These are phyloP conservation scores for Zarea fungicola DNA, from an alignment of 2,329 filamentous ascomycete genomes.

Conservation along the genomic window DNA sequence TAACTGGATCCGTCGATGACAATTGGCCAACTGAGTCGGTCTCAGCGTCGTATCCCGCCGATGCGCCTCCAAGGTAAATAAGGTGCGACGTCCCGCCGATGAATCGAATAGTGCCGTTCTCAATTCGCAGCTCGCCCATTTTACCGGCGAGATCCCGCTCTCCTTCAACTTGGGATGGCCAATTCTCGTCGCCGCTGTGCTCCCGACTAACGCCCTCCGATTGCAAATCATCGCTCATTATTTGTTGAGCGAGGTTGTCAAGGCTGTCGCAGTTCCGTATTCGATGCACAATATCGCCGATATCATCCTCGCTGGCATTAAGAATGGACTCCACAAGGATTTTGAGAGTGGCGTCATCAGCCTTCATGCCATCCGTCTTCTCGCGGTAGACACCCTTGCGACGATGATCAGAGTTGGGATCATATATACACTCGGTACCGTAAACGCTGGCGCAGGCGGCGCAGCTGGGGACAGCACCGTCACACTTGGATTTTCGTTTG, in stretches of 20 bases:
- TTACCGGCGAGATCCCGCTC: conserved; percentile 84
- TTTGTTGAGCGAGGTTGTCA: conserved; percentile 49
- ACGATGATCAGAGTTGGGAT: conserved; percentile 91
- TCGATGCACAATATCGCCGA: conserved; percentile 71
- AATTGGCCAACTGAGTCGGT: conserved; percentile 41
- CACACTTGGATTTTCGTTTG: conserved; percentile 80
- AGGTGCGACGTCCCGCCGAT: conserved; percentile 93
- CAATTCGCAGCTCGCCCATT: conserved; percentile 85
- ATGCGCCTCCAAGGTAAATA: conserved; percentile 64
- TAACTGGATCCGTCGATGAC: conserved; percentile 62
- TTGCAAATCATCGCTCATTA: conserved; percentile 31
- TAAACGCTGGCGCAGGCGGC: conserved; percentile 96
- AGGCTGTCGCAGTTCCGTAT: conserved; percentile 80
- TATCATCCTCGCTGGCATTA: conserved; percentile 84
- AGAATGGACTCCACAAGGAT: conserved; percentile 90
- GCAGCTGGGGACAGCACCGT: conserved; percentile 85
- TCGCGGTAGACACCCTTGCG: conserved; percentile 96
- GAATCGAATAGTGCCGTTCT: conserved; percentile 83
- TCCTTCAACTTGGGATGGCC: conserved; percentile 41
- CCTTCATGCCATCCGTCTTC: conserved; percentile 83
- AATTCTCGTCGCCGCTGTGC: conserved; percentile 35
- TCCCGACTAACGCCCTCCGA: conserved; percentile 22
- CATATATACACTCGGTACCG: conserved; percentile 84
- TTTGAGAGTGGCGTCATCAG: conserved; percentile 79
- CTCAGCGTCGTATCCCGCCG: conserved; percentile 33